Base-by-base conservation (phyloP, 371 early-diverging fungal genomes). In the Mucor indicus region DNA sequence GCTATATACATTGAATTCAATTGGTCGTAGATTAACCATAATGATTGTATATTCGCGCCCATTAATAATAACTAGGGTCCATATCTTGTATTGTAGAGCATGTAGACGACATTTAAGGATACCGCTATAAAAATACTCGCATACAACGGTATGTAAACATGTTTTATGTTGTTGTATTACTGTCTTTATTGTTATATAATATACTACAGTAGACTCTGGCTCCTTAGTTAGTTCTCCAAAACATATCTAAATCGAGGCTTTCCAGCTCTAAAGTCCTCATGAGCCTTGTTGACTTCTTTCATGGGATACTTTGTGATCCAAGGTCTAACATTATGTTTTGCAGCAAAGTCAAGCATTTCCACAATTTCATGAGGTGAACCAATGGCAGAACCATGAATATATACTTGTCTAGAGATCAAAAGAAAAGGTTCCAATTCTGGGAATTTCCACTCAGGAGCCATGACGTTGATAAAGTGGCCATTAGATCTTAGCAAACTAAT, bases 311-410 rank as follows among this genome's bases (percentile, higher is more conserved):
- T 62, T 52, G 83, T 72, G 45, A 87, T 78, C 67, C 74, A 74
- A 16, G 86, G 85, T 19, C 63, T 52, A 33, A 88, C 72, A 35
- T 71, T 57, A 32, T 84, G 69, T 61, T 81, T 55, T 50, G 72
- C 74, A 2, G 87, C 84, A 59, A 89, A 82, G n/a, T 77, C 64
- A 12, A 91, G 67, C 72, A 83, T 84, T 42, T 80, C 79, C 38
- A 63, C 53, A 27, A 84, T 62, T 2, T 60, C 58, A 2, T 48
- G 23, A 21, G 52, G 60, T 19, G 75, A 69, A 44, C 87, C 90
- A 52, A 87, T 83, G 35, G 78, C 31, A 24, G 86, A 85, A 0
- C 87, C 88, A 2, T 58, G 62, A 21, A 91, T 56, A 0, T 61
- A 46, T 5, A 77, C 55, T 44, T 79, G 64, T 25, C 63, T 64